A percentile compares a stretch with the other conserved stretches of the same genome.
Conservation (phyloP, 2,329 filamentous ascomycete genomes). For the Verticillium dahliae region DNA sequence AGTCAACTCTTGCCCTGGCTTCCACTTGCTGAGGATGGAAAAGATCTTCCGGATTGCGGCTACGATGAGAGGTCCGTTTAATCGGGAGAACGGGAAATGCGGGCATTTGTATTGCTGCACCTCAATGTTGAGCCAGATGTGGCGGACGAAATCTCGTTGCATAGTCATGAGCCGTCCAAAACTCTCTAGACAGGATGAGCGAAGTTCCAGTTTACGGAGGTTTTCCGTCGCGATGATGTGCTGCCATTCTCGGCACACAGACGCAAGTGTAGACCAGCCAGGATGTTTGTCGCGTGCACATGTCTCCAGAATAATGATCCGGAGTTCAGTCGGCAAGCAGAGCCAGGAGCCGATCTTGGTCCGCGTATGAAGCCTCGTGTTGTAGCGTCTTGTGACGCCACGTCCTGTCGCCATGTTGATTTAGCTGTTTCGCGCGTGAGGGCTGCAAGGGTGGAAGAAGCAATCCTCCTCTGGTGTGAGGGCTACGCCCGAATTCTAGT, state of each 20-base stretch:
- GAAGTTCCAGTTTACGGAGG: conserved; percentile 19
- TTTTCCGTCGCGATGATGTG: conserved; percentile 19
- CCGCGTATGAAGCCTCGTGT: too few relatives aligned
- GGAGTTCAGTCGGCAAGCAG: conserved; percentile 21
- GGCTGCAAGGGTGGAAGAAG: too few relatives aligned
- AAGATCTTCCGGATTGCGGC: conserved; percentile 19
- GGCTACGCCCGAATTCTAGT: too few relatives aligned
- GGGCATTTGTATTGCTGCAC: conserved; percentile 17
- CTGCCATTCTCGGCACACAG: conserved; percentile 29
- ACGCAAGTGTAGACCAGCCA: conserved; percentile 23
- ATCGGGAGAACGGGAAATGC: conserved; percentile 7
- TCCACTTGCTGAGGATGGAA: conserved; percentile 22
- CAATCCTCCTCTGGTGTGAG: too few relatives aligned
- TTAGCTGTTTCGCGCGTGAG: too few relatives aligned
- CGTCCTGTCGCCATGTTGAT: too few relatives aligned
- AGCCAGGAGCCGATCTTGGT: conserved; percentile 5
- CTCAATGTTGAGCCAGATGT: conserved; percentile 22
- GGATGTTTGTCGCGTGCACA: conserved; percentile 18
- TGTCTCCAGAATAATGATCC: conserved; percentile 21
- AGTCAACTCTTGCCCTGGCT: conserved; percentile 14
- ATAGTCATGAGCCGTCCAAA: conserved; percentile 13
- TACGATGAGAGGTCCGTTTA: conserved; percentile 10
- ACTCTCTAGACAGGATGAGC: conserved; percentile 15
- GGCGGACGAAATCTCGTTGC: conserved; percentile 16
- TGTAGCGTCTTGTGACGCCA: too few relatives aligned